Evolutionary conservation across 495 filamentous ascomycete genomes (phyloP), one percentile per base, ranked within the genome.

Genomic region (Xylaria palmicola): DNA sequence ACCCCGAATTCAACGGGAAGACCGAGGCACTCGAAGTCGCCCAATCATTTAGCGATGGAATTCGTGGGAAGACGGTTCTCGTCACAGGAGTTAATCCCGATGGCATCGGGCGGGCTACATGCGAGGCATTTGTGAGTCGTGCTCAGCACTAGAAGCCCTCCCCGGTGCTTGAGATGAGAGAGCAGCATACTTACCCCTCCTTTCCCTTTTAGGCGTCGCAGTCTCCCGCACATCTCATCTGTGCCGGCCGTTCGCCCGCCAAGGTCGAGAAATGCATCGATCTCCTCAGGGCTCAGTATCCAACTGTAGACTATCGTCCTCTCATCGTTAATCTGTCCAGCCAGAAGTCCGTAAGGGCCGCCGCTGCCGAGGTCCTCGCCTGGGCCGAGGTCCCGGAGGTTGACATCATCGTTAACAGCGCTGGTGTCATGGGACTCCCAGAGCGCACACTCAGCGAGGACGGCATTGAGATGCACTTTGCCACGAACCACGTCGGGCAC

Each of bases 401-500:
- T n/a, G 73, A 80, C 61, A 65, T 83, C 60, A 48, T 83, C 12
- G 69, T 84, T 55, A 73, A 76, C 56, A 83, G 76, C 60, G 81
- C 81, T 3, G 81, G 72, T 15, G 64, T 80, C 0, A 75, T 76
- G 65, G 70, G 67, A 3, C 44, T 72, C n/a, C 60, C 62, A 12
- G 58, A 75, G 44, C 62, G 63, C 40, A 66, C 56, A 2, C 53
- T 73, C 15, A 74, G 59, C 43, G 61, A 60, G 32, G 74, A 79
- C 36, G 75, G 78, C 1, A 57, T 80, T 17, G 86, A 88, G 63
- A 74, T 77, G 44, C 84, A 86, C 56, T 81, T 88, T 32, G 85
- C 76, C 8, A 79, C 77, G 19, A 86, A 86, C 65, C 81, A 86
- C 64, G 68, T 83, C 36, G 83, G 82, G 0, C 85, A 86, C 61